Percentiles rank a stretch among this genome's conserved stretches.
phyloP scores from a whole-genome alignment of 2,329 filamentous ascomycete genomes.

The Xylariaceae sp. region DNA sequence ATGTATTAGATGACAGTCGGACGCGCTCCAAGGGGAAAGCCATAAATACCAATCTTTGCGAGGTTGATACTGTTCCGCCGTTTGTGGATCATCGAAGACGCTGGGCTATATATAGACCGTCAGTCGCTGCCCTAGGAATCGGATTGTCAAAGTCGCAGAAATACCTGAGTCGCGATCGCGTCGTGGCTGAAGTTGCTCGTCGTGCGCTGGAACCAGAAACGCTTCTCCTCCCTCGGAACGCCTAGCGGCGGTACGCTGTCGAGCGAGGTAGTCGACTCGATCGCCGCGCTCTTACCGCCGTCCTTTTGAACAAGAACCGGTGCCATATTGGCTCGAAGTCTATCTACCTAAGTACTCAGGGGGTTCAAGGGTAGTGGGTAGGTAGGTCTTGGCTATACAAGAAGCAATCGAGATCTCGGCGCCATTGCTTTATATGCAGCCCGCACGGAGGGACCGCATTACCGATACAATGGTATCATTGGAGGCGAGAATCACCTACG shows the following conservation, averaged over 20 bases:
- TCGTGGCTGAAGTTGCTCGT: conserved; percentile 27
- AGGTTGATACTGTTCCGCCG: conserved; percentile 41
- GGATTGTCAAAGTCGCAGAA: background rate
- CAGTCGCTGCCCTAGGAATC: too few species aligned
- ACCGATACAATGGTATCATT: conserved; percentile 22
- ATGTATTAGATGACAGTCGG: background rate
- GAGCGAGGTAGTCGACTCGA: conserved; percentile 24
- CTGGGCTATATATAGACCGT: conserved; percentile 40
- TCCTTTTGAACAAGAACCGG: conserved; percentile 22
- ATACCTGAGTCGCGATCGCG: conserved; percentile 30
- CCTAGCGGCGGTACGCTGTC: conserved; percentile 30
- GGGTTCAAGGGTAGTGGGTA: background rate
- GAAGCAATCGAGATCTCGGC: background rate
- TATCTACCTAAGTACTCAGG: too few species aligned
- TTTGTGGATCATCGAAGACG: conserved; percentile 46
- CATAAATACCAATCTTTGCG: conserved; percentile 23
- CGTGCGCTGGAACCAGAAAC: conserved; percentile 36
- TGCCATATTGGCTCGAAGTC: conserved; percentile 20
- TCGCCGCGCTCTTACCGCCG: conserved; percentile 18
- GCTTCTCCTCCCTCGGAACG: conserved; percentile 32
- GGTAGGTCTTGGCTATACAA: background rate
- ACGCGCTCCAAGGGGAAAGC: too few species aligned
- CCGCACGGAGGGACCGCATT: background rate
- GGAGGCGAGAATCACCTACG: conserved; percentile 13
- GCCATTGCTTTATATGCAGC: conserved; percentile 7